phyloP scores from a whole-genome alignment of 495 filamentous ascomycete genomes.

The Penicillium goetzii region DNA sequence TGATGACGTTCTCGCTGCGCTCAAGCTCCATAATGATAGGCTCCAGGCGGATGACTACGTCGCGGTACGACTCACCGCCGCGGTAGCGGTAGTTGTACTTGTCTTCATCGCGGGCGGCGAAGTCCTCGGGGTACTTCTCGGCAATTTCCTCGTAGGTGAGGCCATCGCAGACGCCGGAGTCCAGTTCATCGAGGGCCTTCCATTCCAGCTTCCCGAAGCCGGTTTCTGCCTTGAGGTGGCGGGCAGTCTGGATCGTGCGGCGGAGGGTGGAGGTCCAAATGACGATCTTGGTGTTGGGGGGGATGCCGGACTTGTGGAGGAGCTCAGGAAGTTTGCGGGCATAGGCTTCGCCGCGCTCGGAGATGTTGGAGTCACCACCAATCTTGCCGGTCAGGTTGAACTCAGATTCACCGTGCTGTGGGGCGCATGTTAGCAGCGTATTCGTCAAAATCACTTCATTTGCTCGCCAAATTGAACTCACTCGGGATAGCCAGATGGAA shows the following conservation, averaged over 20 bases:
- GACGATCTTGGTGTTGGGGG: constrained; percentile 78
- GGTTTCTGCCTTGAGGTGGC: constrained; percentile 65
- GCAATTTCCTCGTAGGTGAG: constrained; percentile 95
- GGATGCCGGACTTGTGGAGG: constrained; percentile 74
- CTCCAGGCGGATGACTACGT: constrained; percentile 95
- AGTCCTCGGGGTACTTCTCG: constrained; percentile 88
- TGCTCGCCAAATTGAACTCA: constrained; percentile 49
- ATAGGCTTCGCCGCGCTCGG: constrained; percentile 84
- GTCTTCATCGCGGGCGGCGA: constrained; percentile 90
- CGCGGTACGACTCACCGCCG: constrained; percentile 94
- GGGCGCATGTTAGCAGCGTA: not conserved
- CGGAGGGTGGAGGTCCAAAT: constrained; percentile 97
- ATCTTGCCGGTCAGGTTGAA: constrained; percentile 88
- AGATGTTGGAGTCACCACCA: constrained; percentile 87
- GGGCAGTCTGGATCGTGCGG: constrained; percentile 89
- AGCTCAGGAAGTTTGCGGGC: constrained; percentile 79
- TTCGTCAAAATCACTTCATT: not conserved
- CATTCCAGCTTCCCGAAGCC: constrained; percentile 91
- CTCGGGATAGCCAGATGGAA: constrained; percentile 94
- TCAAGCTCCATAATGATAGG: constrained; percentile 99
- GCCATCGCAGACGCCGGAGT: constrained; percentile 94
- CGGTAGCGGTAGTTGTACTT: constrained; percentile 99
- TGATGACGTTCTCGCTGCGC: constrained; percentile 92
- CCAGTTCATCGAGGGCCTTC: constrained; percentile 97
- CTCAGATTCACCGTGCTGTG: constrained; percentile 87